Conservation (phyloP, 2,329 filamentous ascomycete genomes). For the Leptographium galeiforme region DNA sequence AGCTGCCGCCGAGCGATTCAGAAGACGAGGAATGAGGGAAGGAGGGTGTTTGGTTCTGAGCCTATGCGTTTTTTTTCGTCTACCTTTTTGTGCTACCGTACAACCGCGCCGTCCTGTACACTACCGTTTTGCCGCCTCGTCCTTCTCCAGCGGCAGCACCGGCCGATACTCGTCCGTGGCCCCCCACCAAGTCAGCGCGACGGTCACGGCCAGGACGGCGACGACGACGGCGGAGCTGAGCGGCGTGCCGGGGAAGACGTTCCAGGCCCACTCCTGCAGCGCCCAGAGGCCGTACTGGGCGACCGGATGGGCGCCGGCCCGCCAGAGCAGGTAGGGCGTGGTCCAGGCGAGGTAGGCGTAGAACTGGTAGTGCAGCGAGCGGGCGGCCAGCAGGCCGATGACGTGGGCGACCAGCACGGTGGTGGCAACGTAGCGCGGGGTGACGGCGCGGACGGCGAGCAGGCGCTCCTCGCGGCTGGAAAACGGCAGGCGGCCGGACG, state of each 20-base stretch:
- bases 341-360: slow-evolving; percentile 86
- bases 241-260: slow-evolving; percentile 69
- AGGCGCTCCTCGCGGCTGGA: slow-evolving; percentile 38
- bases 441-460: slow-evolving; percentile 45
- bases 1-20: slow-evolving; percentile 71
- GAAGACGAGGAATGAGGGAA: slow-evolving; percentile 42
- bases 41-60: neutral
- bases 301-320: slow-evolving; percentile 53
- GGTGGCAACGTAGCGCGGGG: slow-evolving; percentile 61
- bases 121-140: slow-evolving; percentile 8
- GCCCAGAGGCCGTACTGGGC: slow-evolving; percentile 58
- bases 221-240: slow-evolving; percentile 52
- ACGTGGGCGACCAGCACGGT: slow-evolving; percentile 63
- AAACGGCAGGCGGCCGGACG: slow-evolving; percentile 14
- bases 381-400: slow-evolving; percentile 72
- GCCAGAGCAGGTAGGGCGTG: slow-evolving; percentile 78
- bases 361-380: slow-evolving; percentile 90
- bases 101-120: neutral
- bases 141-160: slow-evolving; percentile 9
- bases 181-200: slow-evolving; percentile 48
- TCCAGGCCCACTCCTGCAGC: slow-evolving; percentile 86
- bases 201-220: slow-evolving; percentile 51
- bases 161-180: slow-evolving; percentile 28
- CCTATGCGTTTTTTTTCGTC: neutral
- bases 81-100: neutral